Evolutionary conservation across 352 stramenopile genomes (phyloP).

Genomic region (Phytophthora meadii): DNA sequence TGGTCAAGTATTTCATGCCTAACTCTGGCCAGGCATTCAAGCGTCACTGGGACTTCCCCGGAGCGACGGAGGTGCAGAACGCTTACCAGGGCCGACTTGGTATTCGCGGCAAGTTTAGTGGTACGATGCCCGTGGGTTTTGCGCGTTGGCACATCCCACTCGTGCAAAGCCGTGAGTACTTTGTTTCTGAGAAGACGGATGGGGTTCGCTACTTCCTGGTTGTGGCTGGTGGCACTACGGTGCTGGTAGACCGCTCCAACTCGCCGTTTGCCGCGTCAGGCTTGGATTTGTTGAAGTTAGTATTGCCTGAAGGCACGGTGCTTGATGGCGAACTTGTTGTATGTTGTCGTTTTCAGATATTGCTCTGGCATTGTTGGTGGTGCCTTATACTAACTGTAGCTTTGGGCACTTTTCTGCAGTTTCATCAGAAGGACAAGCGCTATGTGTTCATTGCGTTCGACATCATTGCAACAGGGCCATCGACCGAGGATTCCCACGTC

Average conservation of each 20-base stretch:
- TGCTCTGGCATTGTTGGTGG: too few relatives aligned
- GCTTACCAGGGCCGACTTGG: conserved; percentile 79
- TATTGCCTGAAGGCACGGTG: conserved; percentile 88
- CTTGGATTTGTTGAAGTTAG: conserved; percentile 76
- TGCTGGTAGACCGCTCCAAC: conserved; percentile 85
- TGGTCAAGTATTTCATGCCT: conserved; percentile 88
- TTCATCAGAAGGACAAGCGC: conserved; percentile 82
- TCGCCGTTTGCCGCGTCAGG: conserved; percentile 80
- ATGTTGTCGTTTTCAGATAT: conserved; percentile 22
- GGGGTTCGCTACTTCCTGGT: conserved; percentile 93
- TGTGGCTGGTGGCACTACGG: conserved; percentile 66
- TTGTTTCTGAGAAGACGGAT: conserved; percentile 92
- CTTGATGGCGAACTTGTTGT: conserved; percentile 91
- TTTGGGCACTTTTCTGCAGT: conserved; percentile 40
- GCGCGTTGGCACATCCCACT: conserved; percentile 89
- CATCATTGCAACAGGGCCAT: conserved; percentile 84
- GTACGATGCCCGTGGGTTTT: conserved; percentile 93
- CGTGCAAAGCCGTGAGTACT: conserved; percentile 88
- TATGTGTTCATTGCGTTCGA: conserved; percentile 93
- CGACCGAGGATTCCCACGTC: conserved; percentile 75
- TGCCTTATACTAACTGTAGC: conserved; percentile 17
- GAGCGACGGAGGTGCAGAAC: conserved; percentile 79
- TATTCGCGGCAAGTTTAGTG: conserved; percentile 84
- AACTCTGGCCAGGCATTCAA: conserved; percentile 84
- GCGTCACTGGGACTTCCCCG: conserved; percentile 74